Percentiles rank a stretch among this genome's conserved stretches.
Evolutionary conservation across 257 asterid genomes (phyloP).

Genomic region (Solanum bulbocastanum): DNA sequence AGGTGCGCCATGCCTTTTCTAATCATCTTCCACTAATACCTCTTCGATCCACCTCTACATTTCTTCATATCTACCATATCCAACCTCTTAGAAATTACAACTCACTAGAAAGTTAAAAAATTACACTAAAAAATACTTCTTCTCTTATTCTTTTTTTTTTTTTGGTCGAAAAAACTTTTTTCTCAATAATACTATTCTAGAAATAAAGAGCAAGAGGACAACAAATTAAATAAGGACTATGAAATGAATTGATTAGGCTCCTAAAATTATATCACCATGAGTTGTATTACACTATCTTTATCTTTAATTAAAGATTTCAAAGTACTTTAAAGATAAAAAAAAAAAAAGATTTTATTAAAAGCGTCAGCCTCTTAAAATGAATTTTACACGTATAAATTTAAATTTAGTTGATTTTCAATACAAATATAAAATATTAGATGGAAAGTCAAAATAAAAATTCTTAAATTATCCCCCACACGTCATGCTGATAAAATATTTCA

Average conservation of each 20-base stretch:
- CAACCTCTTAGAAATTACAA: not conserved
- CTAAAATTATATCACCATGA: too few species aligned
- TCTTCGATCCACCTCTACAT: too few species aligned
- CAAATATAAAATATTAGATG: rapidly evolving
- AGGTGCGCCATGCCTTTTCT: rapidly evolving
- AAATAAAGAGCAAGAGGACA: not conserved
- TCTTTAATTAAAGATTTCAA: too few species aligned
- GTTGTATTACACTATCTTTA: too few species aligned
- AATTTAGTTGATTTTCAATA: too few species aligned
- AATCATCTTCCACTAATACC: not conserved
- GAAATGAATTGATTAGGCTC: not conserved
- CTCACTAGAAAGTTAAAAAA: not conserved
- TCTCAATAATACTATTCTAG: not conserved
- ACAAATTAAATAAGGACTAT: not conserved
- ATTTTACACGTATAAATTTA: rapidly evolving
- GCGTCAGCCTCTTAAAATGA: too few species aligned
- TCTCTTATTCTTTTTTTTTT: too few species aligned
- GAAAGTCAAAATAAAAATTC: too few species aligned
- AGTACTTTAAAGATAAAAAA: too few species aligned
- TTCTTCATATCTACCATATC: not conserved
- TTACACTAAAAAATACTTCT: not conserved
- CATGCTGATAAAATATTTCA: not conserved
- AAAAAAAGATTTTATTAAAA: too few species aligned
- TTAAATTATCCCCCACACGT: not conserved
- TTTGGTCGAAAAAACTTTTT: not conserved